Base-by-base conservation (phyloP, 202 grass and related monocot species). In the Schoenoplectus triqueter region DNA sequence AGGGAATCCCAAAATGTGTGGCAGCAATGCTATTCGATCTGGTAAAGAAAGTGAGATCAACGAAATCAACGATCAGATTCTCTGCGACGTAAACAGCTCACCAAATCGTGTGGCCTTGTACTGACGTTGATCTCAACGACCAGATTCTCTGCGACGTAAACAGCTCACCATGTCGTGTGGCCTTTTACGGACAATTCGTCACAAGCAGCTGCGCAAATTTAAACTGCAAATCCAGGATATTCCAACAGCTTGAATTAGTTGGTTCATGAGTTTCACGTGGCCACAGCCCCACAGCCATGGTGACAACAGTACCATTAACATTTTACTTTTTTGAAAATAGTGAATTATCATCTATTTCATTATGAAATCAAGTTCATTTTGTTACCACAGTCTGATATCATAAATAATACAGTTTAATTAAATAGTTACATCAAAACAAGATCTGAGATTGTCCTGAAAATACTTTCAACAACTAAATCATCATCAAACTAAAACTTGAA, bases 1-100 rank as follows among this genome's bases (percentile, higher is more conserved):
- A 59, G 59, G 22, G 54, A 78, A 78, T 78, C 48, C 14, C 9
- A 61, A 59, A 15, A 61, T 79, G 15, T 79, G 75, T 79, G 55
- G 75, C 22, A 4, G 75, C 75, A 79, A 39, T 39, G 18, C 48
- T 21, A 54, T 13, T 9, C 45, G 39, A 41, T 79, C 55, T 39
- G 60, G 54, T 61, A 17, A 2, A 17, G 75, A 79, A 61, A 61
- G 14, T 1, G 55, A 79, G 22, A 10, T 79, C 0, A 5, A 17
- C 14, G 0, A 39, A 55, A 31, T 31, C 10, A 55, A 31, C 19
- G 0, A 54, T 2, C 22, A 78, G 20, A 73, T 73, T 50, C 17
- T 51, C 7, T 50, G 47, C 46, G 47, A 10, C 74, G 14, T 40
- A 60, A 41, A 78, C 52, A 59, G 52, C 22, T 78, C 6, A n/a